A percentile compares a stretch with the other conserved stretches of the same genome.
Conservation (phyloP, 2,329 filamentous ascomycete species). For the Huntiella moniliformis region DNA sequence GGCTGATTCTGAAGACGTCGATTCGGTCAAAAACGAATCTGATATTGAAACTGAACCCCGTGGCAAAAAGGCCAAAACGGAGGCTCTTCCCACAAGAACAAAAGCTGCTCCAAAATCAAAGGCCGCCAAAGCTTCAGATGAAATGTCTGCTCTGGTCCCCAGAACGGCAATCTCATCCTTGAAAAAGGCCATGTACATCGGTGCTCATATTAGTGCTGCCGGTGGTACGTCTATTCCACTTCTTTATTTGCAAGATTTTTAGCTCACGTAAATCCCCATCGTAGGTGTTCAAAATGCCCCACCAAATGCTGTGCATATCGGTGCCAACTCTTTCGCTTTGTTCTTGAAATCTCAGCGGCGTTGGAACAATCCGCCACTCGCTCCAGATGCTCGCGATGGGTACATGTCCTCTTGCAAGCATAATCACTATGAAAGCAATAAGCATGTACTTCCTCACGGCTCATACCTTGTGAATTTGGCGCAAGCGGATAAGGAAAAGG, state of each 20-base stretch:
- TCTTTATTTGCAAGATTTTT: background rate
- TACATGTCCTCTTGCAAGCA: constrained; percentile 52
- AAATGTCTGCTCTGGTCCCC: constrained; percentile 41
- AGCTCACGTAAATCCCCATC: background rate
- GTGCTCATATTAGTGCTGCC: constrained; percentile 78
- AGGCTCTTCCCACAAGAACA: constrained; percentile 7
- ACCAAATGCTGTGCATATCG: constrained; percentile 58
- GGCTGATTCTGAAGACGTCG: constrained; percentile 15
- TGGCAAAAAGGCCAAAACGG: constrained; percentile 26
- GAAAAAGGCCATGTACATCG: constrained; percentile 59
- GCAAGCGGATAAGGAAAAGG: constrained; percentile 60
- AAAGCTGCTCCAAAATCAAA: constrained; percentile 14
- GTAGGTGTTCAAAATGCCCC: constrained; percentile 78
- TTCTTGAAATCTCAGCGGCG: constrained; percentile 95
- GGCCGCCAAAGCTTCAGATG: constrained; percentile 20
- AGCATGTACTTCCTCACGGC: constrained; percentile 74
- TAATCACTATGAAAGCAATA: constrained; percentile 50
- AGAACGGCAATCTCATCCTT: constrained; percentile 47
- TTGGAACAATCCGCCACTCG: constrained; percentile 69
- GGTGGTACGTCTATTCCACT: constrained; percentile 42
- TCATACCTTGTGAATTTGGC: constrained; percentile 95
- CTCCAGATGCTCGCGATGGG: constrained; percentile 43
- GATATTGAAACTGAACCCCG: constrained; percentile 14
- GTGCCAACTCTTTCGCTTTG: constrained; percentile 80
- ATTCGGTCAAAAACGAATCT: constrained; percentile 14